These are phyloP conservation scores for Schwanniomyces etchellsii DNA, from an alignment of 1,139 yeast species.

Conservation along the genomic window DNA sequence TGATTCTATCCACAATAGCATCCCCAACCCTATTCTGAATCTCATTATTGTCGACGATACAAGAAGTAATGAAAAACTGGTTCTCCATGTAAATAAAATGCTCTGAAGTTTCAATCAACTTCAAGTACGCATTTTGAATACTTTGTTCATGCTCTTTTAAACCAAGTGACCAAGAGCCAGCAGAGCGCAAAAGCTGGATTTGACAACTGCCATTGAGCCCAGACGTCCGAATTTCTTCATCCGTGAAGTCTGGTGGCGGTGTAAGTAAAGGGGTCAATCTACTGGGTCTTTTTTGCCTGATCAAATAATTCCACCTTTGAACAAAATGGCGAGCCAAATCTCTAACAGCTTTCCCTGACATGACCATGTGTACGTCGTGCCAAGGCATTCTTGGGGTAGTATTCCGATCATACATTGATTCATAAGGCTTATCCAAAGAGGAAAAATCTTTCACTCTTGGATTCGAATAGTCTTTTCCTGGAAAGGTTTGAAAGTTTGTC, in stretches of 20 bases:
- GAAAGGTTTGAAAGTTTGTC: slow-evolving; percentile 66
- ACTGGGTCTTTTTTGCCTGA: slow-evolving; percentile 92
- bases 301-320: slow-evolving; percentile 93
- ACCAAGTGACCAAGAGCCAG: slow-evolving; percentile 93
- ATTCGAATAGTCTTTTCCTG: slow-evolving; percentile 96
- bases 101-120: slow-evolving; percentile 83
- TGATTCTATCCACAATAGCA: slow-evolving; percentile 91
- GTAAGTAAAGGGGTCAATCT: slow-evolving; percentile 85
- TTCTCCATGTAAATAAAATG: slow-evolving; percentile 94
- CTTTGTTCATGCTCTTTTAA: slow-evolving; percentile 79
- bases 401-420: slow-evolving; percentile 85
- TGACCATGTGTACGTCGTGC: slow-evolving; percentile 98
- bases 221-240: slow-evolving; percentile 57
- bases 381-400: slow-evolving; percentile 94
- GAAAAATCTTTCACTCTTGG: slow-evolving; percentile 88
- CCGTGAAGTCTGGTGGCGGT: slow-evolving; percentile 86
- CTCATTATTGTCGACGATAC: slow-evolving; percentile 78
- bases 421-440: slow-evolving; percentile 79
- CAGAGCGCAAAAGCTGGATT: slow-evolving; percentile 80
- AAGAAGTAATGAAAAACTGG: slow-evolving; percentile 87
- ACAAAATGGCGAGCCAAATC: slow-evolving; percentile 92
- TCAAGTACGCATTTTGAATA: slow-evolving; percentile 88
- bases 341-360: slow-evolving; percentile 93
- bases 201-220: slow-evolving; percentile 87
- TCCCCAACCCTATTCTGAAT: slow-evolving; percentile 91